A percentile compares a stretch with the other conserved stretches of the same genome.
These are phyloP conservation scores for Ilex aquifolium DNA, from an alignment of 257 asterid genomes.

Conservation along the genomic window DNA sequence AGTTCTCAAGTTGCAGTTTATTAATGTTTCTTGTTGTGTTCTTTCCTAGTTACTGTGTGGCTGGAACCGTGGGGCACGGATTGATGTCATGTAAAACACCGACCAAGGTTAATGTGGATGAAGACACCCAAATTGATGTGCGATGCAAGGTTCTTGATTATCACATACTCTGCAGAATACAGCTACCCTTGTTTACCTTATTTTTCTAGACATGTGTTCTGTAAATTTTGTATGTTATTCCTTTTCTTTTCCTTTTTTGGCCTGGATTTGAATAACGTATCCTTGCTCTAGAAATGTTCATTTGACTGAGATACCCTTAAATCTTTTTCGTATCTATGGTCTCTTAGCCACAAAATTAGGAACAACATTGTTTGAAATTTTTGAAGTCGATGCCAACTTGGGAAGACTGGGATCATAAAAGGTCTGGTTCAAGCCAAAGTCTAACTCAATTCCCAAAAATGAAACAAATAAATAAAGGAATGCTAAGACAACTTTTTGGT, in stretches of 20 bases:
- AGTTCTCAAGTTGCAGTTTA: constrained; percentile 8
- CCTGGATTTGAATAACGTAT: not conserved
- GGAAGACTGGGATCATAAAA: too few species aligned
- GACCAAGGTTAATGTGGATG: constrained; percentile 48
- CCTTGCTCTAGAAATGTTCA: too few species aligned
- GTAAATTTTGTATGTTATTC: not conserved
- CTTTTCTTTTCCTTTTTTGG: constrained; percentile 6
- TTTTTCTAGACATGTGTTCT: not conserved
- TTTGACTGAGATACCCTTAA: not conserved
- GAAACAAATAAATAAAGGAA: too few species aligned
- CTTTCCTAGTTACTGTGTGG: constrained; percentile 60
- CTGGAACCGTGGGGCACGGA: constrained; percentile 77
- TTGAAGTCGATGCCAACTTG: too few species aligned
- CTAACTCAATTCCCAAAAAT: too few species aligned
- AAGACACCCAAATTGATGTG: constrained; percentile 60
- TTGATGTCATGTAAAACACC: constrained; percentile 76
- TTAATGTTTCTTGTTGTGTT: constrained; percentile 11
- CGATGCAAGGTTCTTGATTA: constrained; percentile 69
- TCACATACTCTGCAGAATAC: constrained; percentile 5
- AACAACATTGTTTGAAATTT: too few species aligned
- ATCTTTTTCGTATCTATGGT: not conserved
- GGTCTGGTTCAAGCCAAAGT: too few species aligned
- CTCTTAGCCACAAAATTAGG: too few species aligned
- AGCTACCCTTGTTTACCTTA: not conserved
- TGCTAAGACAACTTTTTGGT: too few species aligned